These are phyloP conservation scores for Fusarium hostae DNA, from an alignment of 2,329 filamentous ascomycete species.

Conservation along the genomic window DNA sequence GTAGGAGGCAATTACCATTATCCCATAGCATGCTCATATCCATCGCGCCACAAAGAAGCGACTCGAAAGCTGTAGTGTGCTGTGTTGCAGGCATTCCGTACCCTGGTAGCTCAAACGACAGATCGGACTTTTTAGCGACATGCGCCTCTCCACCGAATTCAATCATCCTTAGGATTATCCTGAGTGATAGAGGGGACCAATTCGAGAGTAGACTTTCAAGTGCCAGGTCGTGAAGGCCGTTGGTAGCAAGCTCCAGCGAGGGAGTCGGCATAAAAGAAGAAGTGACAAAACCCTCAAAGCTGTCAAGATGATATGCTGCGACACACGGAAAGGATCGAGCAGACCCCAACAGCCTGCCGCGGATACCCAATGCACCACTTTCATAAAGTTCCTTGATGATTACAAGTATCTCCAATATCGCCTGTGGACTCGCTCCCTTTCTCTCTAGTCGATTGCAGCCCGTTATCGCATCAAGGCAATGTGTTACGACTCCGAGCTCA, in stretches of 20 bases:
- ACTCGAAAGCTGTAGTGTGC: neutral
- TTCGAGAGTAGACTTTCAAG: rapidly evolving
- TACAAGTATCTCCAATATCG: rapidly evolving
- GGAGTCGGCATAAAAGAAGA: neutral
- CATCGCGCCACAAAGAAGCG: neutral
- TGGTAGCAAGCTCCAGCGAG: rapidly evolving
- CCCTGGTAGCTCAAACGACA: rapidly evolving
- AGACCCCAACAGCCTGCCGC: rapidly evolving
- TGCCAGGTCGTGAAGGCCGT: neutral
- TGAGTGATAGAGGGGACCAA: rapidly evolving
- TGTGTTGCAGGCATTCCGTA: rapidly evolving
- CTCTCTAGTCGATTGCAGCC: rapidly evolving
- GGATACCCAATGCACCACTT: rapidly evolving
- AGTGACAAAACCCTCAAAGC: rapidly evolving
- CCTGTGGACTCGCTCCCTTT: rapidly evolving
- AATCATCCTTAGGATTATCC: neutral
- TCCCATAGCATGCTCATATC: too few species aligned
- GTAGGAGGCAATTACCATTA: too few species aligned
- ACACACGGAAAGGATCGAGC: rapidly evolving
- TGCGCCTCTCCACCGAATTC: neutral
- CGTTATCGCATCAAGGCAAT: rapidly evolving
- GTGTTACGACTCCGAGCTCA: rapidly evolving
- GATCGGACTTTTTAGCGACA: rapidly evolving
- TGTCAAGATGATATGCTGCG: rapidly evolving
- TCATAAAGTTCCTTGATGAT: rapidly evolving